Percentiles rank a stretch among this genome's conserved stretches.
These are phyloP conservation scores for Mycena sp. DNA, from an alignment of 1,284 basidiomycete species.

Conservation along the genomic window DNA sequence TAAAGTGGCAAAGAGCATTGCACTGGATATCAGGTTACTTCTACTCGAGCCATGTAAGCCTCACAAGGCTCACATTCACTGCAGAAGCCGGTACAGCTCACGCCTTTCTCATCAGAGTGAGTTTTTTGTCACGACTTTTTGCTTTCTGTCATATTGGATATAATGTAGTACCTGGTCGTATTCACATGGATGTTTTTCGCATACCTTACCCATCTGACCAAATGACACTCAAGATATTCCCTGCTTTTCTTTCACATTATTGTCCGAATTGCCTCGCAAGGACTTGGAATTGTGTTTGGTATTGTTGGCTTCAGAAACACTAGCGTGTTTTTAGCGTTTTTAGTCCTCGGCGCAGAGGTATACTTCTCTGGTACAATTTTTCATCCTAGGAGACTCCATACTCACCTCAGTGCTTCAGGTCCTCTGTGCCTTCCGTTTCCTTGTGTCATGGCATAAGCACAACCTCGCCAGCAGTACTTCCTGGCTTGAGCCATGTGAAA, in stretches of 20 bases:
- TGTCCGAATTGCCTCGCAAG: conserved; percentile 45
- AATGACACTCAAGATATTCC: conserved; percentile 49
- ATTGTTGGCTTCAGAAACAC: conserved; percentile 45
- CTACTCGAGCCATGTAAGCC: neutral
- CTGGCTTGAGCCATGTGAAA: conserved; percentile 43
- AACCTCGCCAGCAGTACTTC: conserved; percentile 41
- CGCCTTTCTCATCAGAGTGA: conserved; percentile 24
- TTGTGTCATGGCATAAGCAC: conserved; percentile 43
- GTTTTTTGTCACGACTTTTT: neutral
- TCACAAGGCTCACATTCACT: conserved; percentile 16
- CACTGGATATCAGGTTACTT: neutral
- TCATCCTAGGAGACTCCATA: neutral
- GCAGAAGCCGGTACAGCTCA: conserved; percentile 27
- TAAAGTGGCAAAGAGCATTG: neutral
- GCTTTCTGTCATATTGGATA: neutral
- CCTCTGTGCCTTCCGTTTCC: conserved; percentile 20
- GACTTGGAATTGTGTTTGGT: conserved; percentile 39
- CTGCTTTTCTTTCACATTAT: conserved; percentile 43
- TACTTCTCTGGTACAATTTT: conserved; percentile 34
- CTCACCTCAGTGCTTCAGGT: neutral
- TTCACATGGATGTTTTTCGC: conserved; percentile 39
- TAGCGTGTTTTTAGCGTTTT: conserved; percentile 49
- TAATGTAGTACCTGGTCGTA: conserved; percentile 37
- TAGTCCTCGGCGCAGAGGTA: conserved; percentile 44
- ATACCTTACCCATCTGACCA: conserved; percentile 50